Evolutionary conservation across 2,329 filamentous ascomycete genomes (phyloP).

Genomic region (Diatrype stigma): DNA sequence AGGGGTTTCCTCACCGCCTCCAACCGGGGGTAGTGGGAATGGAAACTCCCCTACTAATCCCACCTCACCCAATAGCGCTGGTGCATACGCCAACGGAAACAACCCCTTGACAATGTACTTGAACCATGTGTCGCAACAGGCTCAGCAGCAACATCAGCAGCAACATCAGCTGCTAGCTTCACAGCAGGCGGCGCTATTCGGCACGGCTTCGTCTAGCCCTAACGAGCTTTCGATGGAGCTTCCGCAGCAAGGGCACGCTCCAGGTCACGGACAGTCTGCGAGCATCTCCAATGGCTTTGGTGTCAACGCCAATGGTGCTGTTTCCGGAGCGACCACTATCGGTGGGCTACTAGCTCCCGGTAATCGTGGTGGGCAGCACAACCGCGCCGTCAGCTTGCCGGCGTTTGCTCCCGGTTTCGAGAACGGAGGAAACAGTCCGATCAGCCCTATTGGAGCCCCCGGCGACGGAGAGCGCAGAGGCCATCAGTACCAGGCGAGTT

Average conservation of each 20-base stretch:
- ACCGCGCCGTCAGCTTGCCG: conserved; percentile 84
- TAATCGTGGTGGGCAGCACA: conserved; percentile 59
- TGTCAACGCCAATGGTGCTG: conserved; percentile 45
- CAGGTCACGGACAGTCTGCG: conserved; percentile 61
- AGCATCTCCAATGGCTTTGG: conserved; percentile 63
- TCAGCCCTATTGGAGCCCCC: conserved; percentile 41
- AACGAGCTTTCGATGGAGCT: conserved; percentile 55
- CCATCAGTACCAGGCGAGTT: conserved; percentile 64
- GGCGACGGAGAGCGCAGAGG: conserved; percentile 55
- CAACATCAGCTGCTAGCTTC: conserved; percentile 67
- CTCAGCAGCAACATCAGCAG: conserved; percentile 70
- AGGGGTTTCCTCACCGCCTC: conserved; percentile 52
- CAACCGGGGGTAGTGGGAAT: conserved; percentile 54
- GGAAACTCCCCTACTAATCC: conserved; percentile 52
- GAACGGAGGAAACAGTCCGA: conserved; percentile 52
- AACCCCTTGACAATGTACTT: conserved; percentile 94
- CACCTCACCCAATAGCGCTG: conserved; percentile 49
- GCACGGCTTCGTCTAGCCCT: conserved; percentile 60
- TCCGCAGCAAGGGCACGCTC: conserved; percentile 56
- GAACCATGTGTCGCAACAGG: conserved; percentile 72
- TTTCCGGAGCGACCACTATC: conserved; percentile 62
- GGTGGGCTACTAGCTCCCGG: conserved; percentile 73
- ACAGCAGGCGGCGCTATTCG: conserved; percentile 79
- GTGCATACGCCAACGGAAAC: conserved; percentile 74
- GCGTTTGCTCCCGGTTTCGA: conserved; percentile 61